Percentiles rank a stretch among this genome's conserved stretches.
Evolutionary conservation across 2,329 filamentous ascomycete genomes (phyloP).

Genomic region (Aspergillus arachidicola): DNA sequence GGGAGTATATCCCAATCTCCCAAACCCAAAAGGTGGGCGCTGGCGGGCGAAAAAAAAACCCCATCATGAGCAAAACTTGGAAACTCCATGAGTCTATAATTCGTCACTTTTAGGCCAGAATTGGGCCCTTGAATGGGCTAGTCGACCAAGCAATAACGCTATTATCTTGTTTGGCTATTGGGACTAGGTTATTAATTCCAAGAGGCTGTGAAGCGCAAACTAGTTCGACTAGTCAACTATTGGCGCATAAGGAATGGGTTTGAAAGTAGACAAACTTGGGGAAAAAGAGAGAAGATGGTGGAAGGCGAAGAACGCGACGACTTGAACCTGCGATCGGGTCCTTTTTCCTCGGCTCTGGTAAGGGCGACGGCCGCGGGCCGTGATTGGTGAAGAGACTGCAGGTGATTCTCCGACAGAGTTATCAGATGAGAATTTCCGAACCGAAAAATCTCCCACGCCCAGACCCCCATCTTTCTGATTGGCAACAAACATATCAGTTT

Average conservation of each 20-base stretch:
- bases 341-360: background rate
- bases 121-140: background rate
- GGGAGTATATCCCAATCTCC: background rate
- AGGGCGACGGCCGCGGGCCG: background rate
- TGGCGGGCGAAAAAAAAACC: background rate
- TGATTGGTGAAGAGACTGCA: conserved; percentile 9
- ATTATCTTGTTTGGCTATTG: background rate
- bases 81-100: background rate
- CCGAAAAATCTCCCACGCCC: conserved; percentile 11
- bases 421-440: conserved; percentile 15
- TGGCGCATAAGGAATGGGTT: background rate
- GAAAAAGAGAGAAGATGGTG: background rate
- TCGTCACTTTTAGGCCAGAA: background rate
- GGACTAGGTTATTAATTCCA: background rate
- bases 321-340: background rate
- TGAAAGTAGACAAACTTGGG: background rate
- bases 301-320: background rate
- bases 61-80: background rate
- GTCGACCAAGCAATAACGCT: background rate
- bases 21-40: background rate
- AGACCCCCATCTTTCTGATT: background rate
- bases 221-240: background rate
- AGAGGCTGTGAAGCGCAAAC: background rate
- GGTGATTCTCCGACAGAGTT: conserved; percentile 10
- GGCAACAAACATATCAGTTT: background rate